Conservation (phyloP, 2,329 filamentous ascomycete species). For the Fusarium liriodendri region DNA sequence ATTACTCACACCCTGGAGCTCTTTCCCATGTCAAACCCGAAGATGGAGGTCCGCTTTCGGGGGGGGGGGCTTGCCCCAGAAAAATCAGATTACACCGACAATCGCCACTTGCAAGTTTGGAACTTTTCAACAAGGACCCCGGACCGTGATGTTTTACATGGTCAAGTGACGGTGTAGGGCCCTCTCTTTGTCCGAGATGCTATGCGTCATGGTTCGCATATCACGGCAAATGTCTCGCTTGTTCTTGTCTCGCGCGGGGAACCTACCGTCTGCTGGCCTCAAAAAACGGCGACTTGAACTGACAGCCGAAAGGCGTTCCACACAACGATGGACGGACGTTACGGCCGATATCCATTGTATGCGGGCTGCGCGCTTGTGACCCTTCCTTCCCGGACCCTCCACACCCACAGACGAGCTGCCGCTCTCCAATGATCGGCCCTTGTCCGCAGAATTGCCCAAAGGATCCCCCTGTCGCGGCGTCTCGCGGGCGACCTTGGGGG, state of each 20-base stretch:
- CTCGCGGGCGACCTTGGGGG: conserved; percentile 5
- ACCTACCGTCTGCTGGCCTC: neutral
- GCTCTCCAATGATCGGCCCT: conserved; percentile 7
- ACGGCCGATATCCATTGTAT: conserved; percentile 5
- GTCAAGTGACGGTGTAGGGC: conserved; percentile 4
- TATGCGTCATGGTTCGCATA: conserved; percentile 10
- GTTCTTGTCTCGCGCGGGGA: neutral
- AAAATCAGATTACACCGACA: conserved; percentile 10
- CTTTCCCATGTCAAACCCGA: conserved; percentile 1
- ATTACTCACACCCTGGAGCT: neutral
- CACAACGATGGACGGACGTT: neutral
- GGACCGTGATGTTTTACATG: neutral
- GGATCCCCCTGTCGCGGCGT: conserved; percentile 9
- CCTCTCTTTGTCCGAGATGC: neutral
- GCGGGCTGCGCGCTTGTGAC: conserved; percentile 26
- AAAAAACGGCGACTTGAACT: neutral
- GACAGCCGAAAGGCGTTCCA: conserved; percentile 1
- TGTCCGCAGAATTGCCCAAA: conserved; percentile 2
- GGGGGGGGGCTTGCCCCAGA: conserved; percentile 6
- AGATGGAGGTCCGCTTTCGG: conserved; percentile 33
- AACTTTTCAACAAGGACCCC: neutral
- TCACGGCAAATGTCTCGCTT: conserved; percentile 20
- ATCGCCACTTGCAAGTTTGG: conserved; percentile 9
- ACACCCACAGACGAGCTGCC: neutral
- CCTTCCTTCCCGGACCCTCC: conserved; percentile 2